Evolutionary conservation across 768 basidiomycete species (phyloP), one percentile per base, ranked within the genome.

Genomic region (Hericium erinaceus): DNA sequence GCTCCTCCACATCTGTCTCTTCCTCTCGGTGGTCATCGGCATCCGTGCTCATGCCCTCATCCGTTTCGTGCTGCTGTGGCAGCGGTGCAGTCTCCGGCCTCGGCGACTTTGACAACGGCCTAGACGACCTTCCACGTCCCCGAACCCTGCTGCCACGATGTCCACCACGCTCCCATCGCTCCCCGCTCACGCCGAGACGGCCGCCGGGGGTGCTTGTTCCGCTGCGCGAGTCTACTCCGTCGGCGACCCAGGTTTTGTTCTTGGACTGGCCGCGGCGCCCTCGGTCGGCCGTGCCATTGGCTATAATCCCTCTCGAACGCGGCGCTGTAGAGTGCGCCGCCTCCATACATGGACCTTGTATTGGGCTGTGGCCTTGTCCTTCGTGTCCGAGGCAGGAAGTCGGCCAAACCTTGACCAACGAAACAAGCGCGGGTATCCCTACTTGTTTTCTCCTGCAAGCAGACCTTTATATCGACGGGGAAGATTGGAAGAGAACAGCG

Each of bases 131-230:
- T 26, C 73, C 70, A 58, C 68, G 66, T 2, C 33, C 33, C 28
- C 65, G 61, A 57, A 68, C 65, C 56, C 67, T 66, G 26, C 74
- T 76, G 50, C 77, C 74, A 54, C 77, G 75, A 46, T 78, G 73
- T 16, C 80, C 80, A 4, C 83, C 84, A 49, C 84, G 76, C 54
- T 87, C 85, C 82, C 85, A 80, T 48, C 80, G 73, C 55, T 83
- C 83, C 24, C 66, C 64, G 61, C 85, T 82, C 16, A 65, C 65
- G 18, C 65, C 65, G 60, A 50, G 55, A 33, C 60, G 50, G 4
- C 52, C 54, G 28, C 48, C 20, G 18, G 58, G 57, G 2, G 33
- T 61, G 46, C 37, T 57, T n/a, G 57, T 53, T 4, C 55, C 44
- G 37, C 49, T 56, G 8, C 62, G 41, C 22, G 55, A 56, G n/a